Evolutionary conservation across 177 flowering plant species (phyloP).

Genomic region (Vitis hybrid): DNA sequence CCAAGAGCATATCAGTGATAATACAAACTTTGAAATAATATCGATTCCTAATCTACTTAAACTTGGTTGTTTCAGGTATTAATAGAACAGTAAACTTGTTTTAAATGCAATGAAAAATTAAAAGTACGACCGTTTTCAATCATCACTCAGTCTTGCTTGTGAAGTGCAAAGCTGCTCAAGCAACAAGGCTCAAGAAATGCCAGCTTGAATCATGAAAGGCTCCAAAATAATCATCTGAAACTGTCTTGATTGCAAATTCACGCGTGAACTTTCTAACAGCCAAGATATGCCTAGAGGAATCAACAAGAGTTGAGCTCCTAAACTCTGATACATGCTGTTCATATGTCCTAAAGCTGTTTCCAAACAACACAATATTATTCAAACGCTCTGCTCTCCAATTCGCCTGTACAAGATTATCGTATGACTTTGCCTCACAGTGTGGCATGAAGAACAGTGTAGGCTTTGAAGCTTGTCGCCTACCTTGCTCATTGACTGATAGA

Average conservation of each 20-base stretch:
- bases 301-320: constrained; percentile 26
- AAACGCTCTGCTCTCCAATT: constrained; percentile 55
- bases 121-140: constrained; percentile 28
- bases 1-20: no score
- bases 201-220: no score
- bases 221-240: constrained; percentile 57
- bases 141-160: no score
- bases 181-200: no score
- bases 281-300: constrained; percentile 44
- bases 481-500: constrained; percentile 66
- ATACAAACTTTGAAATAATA: no score
- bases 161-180: no score
- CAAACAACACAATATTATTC: constrained; percentile 55
- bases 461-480: constrained; percentile 47
- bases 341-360: constrained; percentile 68
- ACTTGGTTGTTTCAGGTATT: no score
- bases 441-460: constrained; percentile 92
- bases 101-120: constrained; percentile 36
- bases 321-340: constrained; percentile 32
- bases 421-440: constrained; percentile 76
- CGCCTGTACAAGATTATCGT: constrained; percentile 66
- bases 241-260: constrained; percentile 43
- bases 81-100: no score
- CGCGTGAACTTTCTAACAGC: constrained; percentile 35
- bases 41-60: no score